These are phyloP conservation scores for Mariannaea sp. DNA, from an alignment of 2,329 filamentous ascomycete genomes.

Conservation along the genomic window DNA sequence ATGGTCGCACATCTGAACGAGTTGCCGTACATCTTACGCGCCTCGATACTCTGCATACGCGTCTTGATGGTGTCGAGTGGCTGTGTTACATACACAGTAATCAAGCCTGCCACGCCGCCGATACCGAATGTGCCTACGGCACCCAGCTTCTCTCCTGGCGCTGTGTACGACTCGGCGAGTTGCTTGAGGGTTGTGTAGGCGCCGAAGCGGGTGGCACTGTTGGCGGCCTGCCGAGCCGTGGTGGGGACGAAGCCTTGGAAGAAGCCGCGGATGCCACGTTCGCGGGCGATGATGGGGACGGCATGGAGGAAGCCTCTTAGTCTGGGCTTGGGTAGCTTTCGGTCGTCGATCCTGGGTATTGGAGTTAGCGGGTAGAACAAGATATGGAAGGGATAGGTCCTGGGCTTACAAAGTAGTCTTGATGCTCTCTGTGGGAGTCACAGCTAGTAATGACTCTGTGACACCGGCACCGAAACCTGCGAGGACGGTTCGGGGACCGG, in stretches of 20 bases:
- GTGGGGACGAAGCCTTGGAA: slow-evolving; percentile 97
- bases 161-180: slow-evolving; percentile 87
- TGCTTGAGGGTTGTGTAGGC: slow-evolving; percentile 91
- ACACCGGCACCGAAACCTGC: slow-evolving; percentile 94
- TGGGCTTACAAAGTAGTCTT: slow-evolving; percentile 81
- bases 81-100: slow-evolving; percentile 82
- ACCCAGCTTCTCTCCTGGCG: slow-evolving; percentile 93
- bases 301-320: slow-evolving; percentile 93
- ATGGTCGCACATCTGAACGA: slow-evolving; percentile 79
- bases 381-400: not conserved
- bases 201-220: slow-evolving; percentile 89
- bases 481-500: slow-evolving; percentile 86
- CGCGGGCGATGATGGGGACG: slow-evolving; percentile 81
- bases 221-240: slow-evolving; percentile 91
- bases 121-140: slow-evolving; percentile 87
- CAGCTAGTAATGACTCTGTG: slow-evolving; percentile 89
- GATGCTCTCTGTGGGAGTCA: slow-evolving; percentile 97
- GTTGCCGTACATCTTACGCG: slow-evolving; percentile 80
- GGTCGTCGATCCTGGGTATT: slow-evolving; percentile 81
- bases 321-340: slow-evolving; percentile 81
- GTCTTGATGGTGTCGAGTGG: slow-evolving; percentile 95
- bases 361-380: not conserved
- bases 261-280: slow-evolving; percentile 88
- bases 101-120: slow-evolving; percentile 84
- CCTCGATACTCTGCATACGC: slow-evolving; percentile 95